These are phyloP conservation scores for Macadamia integrifolia DNA, from an alignment of 164 flowering plant genomes.

Conservation along the genomic window DNA sequence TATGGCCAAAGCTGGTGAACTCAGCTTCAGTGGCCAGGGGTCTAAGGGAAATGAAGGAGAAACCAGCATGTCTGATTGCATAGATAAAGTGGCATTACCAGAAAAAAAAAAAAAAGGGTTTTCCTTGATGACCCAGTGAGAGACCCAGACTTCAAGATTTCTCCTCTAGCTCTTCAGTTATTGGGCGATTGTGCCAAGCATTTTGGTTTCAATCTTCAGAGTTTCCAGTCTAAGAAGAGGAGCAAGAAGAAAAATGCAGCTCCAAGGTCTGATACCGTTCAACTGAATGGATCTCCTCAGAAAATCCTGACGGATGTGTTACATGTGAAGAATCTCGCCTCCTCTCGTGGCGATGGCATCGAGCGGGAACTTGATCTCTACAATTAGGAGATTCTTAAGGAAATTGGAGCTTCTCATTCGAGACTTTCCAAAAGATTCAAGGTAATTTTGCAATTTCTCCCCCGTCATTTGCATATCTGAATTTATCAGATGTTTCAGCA, in stretches of 20 bases:
- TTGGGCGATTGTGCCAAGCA: conserved; percentile 5
- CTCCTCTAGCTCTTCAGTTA: conserved; percentile 9
- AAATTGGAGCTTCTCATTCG: conserved; percentile 53
- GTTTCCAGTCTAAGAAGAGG: not conserved
- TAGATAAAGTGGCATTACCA: conserved; percentile 79
- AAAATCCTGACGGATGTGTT: conserved; percentile 32
- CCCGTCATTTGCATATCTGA: not conserved
- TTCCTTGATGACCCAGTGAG: conserved; percentile 33
- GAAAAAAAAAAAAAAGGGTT: conserved; percentile 56
- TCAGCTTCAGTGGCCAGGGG: conserved; percentile 45
- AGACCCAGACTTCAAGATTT: conserved; percentile 12
- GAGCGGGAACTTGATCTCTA: conserved; percentile 56
- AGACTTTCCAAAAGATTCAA: conserved; percentile 63
- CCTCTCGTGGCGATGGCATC: conserved; percentile 45
- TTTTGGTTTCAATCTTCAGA: conserved; percentile 8
- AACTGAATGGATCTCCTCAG: conserved; percentile 15
- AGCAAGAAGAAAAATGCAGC: conserved; percentile 1
- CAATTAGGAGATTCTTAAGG: conserved; percentile 62
- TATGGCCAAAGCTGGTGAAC: conserved; percentile 48
- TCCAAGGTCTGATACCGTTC: conserved; percentile 1
- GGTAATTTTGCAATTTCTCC: conserved; percentile 23
- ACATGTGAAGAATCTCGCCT: conserved; percentile 51
- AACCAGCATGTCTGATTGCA: conserved; percentile 57
- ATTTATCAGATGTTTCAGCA: not conserved
- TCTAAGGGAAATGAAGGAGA: conserved; percentile 49